phyloP scores from a whole-genome alignment of 768 basidiomycete species.

The Leccinum obscurum region DNA sequence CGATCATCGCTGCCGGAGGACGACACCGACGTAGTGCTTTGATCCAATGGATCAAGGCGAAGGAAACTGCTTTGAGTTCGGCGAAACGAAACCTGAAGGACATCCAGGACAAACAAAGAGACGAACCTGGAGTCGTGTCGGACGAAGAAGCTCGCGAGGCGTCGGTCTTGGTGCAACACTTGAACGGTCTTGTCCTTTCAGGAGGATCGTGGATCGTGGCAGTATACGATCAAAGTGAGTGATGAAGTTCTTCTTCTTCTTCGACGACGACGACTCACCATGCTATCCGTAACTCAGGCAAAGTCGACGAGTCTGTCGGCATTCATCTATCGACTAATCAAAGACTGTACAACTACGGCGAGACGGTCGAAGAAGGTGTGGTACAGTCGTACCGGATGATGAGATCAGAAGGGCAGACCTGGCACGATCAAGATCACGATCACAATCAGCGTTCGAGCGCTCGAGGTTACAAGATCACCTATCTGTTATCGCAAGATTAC shows the following conservation, averaged over 20 bases:
- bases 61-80: fast-evolving
- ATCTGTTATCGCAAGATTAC: background rate
- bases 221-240: background rate
- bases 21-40: background rate
- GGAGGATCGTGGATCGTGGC: background rate
- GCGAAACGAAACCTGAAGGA: background rate
- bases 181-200: background rate
- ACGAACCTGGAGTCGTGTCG: background rate
- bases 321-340: background rate
- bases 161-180: background rate
- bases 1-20: background rate
- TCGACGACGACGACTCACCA: too few relatives aligned
- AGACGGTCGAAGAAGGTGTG: background rate
- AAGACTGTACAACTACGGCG: background rate
- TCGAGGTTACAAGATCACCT: background rate
- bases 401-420: background rate
- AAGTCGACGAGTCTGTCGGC: background rate
- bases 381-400: background rate
- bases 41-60: background rate
- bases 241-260: too few relatives aligned
- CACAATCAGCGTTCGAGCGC: background rate
- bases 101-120: too few relatives aligned
- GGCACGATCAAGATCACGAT: background rate
- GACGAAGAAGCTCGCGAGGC: background rate
- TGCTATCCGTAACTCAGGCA: background rate